Conservation (phyloP, 2,329 filamentous ascomycete genomes). For the Penicillium sclerotigenum region DNA sequence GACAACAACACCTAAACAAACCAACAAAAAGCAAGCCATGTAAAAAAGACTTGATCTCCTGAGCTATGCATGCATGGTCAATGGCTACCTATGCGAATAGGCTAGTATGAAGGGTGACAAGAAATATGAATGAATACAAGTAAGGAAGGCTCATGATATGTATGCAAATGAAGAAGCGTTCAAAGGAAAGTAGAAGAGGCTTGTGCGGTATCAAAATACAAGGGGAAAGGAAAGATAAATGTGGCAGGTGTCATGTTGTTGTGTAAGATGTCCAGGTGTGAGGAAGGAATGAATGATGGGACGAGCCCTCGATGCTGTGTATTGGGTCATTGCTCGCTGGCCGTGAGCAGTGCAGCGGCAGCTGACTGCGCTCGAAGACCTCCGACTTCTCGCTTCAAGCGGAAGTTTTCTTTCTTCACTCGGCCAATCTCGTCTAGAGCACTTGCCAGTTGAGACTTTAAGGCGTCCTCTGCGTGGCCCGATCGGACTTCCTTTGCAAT, state of each 20-base stretch:
- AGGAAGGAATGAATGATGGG: slow-evolving; percentile 1
- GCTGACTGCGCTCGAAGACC: slow-evolving; percentile 58
- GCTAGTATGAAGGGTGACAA: slow-evolving; percentile 16
- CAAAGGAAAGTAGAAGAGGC: slow-evolving; percentile 10
- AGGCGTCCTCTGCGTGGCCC: slow-evolving; percentile 74
- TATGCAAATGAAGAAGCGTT: slow-evolving; percentile 6
- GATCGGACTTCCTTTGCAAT: slow-evolving; percentile 73
- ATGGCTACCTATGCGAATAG: slow-evolving; percentile 19
- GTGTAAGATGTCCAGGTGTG: not conserved
- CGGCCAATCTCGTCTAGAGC: slow-evolving; percentile 72
- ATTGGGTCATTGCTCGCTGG: slow-evolving; percentile 26
- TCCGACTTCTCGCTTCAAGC: slow-evolving; percentile 76
- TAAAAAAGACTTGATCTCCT: slow-evolving; percentile 18
- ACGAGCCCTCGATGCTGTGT: not conserved
- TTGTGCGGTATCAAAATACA: slow-evolving; percentile 18
- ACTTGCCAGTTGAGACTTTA: slow-evolving; percentile 68
- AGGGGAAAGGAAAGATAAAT: slow-evolving; percentile 2
- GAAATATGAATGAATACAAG: slow-evolving; percentile 14
- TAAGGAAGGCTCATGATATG: slow-evolving; percentile 5
- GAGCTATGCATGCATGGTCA: slow-evolving; percentile 22
- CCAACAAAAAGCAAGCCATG: slow-evolving; percentile 12
- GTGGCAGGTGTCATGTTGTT: not conserved
- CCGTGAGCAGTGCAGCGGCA: slow-evolving; percentile 31
- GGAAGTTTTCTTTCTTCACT: slow-evolving; percentile 79
- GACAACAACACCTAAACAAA: slow-evolving; percentile 16